Evolutionary conservation across 352 stramenopile species (phyloP).

Genomic region (Phytopythium kandeliae): DNA sequence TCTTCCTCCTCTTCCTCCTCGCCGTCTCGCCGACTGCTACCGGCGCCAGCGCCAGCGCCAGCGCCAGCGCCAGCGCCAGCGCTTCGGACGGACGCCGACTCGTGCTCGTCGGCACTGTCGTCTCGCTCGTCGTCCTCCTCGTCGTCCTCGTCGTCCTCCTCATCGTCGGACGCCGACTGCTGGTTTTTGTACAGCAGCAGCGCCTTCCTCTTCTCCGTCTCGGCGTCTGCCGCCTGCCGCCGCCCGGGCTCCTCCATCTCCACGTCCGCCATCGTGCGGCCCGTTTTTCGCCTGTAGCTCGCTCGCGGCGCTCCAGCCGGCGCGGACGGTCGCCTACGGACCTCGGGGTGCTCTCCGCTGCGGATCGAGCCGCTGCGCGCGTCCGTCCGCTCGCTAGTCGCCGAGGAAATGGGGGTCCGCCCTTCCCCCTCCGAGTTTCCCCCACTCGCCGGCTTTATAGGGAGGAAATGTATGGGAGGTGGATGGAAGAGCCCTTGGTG

Average conservation of each 20-base stretch:
- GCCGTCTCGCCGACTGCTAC: background rate
- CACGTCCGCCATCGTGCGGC: slow-evolving; percentile 16
- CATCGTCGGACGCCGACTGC: slow-evolving; percentile 51
- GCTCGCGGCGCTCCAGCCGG: no score
- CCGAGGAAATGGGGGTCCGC: background rate
- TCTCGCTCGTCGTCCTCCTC: slow-evolving; percentile 14
- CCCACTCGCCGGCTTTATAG: background rate
- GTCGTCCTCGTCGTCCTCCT: slow-evolving; percentile 43
- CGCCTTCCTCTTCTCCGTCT: slow-evolving; percentile 69
- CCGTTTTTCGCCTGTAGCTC: background rate
- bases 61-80: slow-evolving; percentile 3
- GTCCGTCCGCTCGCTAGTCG: background rate
- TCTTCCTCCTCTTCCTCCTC: slow-evolving; percentile 17
- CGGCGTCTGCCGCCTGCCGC: slow-evolving; percentile 5
- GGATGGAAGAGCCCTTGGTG: no score
- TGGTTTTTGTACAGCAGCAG: slow-evolving; percentile 76
- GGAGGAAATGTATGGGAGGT: background rate
- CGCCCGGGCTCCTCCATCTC: slow-evolving; percentile 24
- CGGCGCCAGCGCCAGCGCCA: slow-evolving; percentile 7
- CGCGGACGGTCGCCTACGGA: background rate
- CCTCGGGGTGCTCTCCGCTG: background rate
- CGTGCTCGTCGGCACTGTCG: slow-evolving; percentile 32
- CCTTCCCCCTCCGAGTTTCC: background rate
- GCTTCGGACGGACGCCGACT: slow-evolving; percentile 10
- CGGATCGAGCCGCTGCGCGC: background rate